These are phyloP conservation scores for Polyplosphaeria fusca DNA, from an alignment of 495 filamentous ascomycete genomes.

Conservation along the genomic window DNA sequence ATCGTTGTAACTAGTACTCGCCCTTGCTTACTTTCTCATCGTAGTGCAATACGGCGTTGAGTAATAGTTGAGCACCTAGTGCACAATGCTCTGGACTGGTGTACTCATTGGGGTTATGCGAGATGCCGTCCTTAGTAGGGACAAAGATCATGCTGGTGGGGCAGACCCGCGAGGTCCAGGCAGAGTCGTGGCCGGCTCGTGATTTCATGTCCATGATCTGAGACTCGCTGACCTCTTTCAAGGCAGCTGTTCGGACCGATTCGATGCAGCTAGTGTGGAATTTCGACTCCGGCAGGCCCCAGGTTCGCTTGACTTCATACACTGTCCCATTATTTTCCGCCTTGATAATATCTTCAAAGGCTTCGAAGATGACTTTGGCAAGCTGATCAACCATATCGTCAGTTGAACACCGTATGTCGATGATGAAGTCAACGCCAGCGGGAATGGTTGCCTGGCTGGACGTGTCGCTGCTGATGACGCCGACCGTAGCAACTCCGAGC, in stretches of 20 bases:
- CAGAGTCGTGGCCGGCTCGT: constrained; percentile 30
- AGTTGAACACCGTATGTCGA: constrained; percentile 29
- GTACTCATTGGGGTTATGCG: constrained; percentile 34
- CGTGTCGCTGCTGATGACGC: constrained; percentile 30
- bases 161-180: constrained; percentile 25
- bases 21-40: constrained; percentile 18
- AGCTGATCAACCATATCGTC: constrained; percentile 27
- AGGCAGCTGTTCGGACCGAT: constrained; percentile 17
- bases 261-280: constrained; percentile 29
- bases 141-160: constrained; percentile 36
- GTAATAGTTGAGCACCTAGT: constrained; percentile 27
- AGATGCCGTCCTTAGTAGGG: constrained; percentile 29
- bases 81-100: constrained; percentile 33
- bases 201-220: constrained; percentile 29
- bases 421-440: constrained; percentile 27
- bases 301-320: constrained; percentile 23
- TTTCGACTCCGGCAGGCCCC: constrained; percentile 28
- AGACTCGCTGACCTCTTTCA: constrained; percentile 16
- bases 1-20: constrained; percentile 1
- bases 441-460: constrained; percentile 29
- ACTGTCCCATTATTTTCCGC: constrained; percentile 18
- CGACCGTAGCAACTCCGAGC: constrained; percentile 31
- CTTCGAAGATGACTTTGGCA: constrained; percentile 10
- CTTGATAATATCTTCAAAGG: constrained; percentile 20
- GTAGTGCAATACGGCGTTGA: constrained; percentile 25